phyloP scores from a whole-genome alignment of 805 yeast genomes.

The Pichia nanzhaoensis region DNA sequence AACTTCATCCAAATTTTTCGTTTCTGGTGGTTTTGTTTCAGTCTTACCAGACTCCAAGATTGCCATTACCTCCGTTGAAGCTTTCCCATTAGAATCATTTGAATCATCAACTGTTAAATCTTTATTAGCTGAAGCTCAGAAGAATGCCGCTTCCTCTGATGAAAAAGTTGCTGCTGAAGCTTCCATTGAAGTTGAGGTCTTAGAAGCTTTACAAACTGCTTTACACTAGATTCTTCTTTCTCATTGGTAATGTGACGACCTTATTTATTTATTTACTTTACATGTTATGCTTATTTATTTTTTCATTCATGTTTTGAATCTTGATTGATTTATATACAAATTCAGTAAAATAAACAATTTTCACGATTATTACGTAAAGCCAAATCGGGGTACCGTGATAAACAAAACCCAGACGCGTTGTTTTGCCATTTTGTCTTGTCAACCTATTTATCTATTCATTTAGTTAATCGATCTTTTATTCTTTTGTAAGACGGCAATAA shows the following conservation, averaged over 20 bases:
- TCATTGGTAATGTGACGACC: neutral
- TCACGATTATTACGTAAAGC: constrained; percentile 3
- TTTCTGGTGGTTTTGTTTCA: constrained; percentile 94
- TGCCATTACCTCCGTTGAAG: constrained; percentile 91
- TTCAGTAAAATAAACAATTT: constrained; percentile 9
- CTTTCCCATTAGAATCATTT: constrained; percentile 84
- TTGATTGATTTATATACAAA: neutral
- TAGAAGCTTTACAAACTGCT: constrained; percentile 85
- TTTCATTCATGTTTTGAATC: constrained; percentile 13
- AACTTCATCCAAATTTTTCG: constrained; percentile 73
- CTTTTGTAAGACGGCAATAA: neutral
- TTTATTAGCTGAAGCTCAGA: constrained; percentile 88
- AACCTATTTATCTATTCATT: neutral
- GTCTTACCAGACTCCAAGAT: constrained; percentile 91
- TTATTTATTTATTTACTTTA: constrained; percentile 7
- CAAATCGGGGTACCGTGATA: neutral
- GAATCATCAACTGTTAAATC: constrained; percentile 71
- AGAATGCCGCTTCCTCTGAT: constrained; percentile 77
- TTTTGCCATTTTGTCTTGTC: neutral
- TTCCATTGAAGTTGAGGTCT: constrained; percentile 88
- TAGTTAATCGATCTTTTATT: neutral
- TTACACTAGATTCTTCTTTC: constrained; percentile 25
- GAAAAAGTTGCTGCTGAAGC: constrained; percentile 92
- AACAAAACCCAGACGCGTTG: neutral
- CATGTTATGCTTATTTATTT: constrained; percentile 12